These are phyloP conservation scores for Euphorbia pulcherrima DNA, from an alignment of 345 rosid genomes.

Conservation along the genomic window DNA sequence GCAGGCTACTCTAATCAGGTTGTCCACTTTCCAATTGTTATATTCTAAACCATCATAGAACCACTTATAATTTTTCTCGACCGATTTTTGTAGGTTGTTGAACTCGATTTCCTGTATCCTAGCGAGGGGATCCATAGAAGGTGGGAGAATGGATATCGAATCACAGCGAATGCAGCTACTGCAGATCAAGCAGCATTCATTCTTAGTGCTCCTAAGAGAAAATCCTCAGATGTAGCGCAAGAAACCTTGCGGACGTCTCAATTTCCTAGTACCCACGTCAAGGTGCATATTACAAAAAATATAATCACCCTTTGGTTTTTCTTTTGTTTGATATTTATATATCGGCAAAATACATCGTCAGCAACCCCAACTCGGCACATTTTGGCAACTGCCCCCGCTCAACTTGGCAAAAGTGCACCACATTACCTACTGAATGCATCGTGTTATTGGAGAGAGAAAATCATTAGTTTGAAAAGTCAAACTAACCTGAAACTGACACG, in stretches of 20 bases:
- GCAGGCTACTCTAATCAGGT: constrained; percentile 27
- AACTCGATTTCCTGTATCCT: constrained; percentile 27
- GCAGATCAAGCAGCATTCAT: constrained; percentile 27
- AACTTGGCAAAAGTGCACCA: too few relatives aligned
- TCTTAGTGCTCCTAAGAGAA: constrained; percentile 23
- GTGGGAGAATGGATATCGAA: constrained; percentile 25
- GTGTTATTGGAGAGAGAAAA: too few relatives aligned
- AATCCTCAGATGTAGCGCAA: constrained; percentile 20
- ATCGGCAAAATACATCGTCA: too few relatives aligned
- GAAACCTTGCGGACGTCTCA: constrained; percentile 25
- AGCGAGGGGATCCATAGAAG: constrained; percentile 30
- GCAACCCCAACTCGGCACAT: too few relatives aligned
- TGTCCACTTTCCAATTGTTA: constrained; percentile 8
- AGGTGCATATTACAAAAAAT: constrained; percentile 14
- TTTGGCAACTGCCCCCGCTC: too few relatives aligned
- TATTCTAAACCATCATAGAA: background rate
- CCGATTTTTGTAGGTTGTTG: constrained; percentile 18
- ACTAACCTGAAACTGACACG: too few relatives aligned
- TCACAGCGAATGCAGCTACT: constrained; percentile 23
- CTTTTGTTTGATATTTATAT: background rate
- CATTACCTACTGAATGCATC: too few relatives aligned
- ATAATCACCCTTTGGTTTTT: too few relatives aligned
- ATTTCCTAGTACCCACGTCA: constrained; percentile 26
- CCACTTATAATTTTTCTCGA: background rate
- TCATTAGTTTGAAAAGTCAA: too few relatives aligned